Conservation (phyloP, 805 yeast genomes). For the Hanseniaspora thailandica region DNA sequence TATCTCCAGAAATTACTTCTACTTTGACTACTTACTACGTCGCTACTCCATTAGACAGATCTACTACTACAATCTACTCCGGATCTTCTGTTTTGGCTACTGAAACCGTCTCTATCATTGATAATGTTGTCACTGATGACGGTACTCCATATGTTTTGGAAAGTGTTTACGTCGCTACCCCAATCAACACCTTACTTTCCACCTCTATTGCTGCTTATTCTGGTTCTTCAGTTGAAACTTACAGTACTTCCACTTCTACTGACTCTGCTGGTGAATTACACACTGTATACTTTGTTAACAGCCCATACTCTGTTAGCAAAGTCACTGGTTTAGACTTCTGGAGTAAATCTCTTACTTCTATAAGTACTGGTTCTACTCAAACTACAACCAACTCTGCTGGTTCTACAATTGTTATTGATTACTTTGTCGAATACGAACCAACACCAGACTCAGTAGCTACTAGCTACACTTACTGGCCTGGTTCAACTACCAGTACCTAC, state of each 20-base stretch:
- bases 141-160: not conserved
- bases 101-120: not conserved
- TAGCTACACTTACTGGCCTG: not conserved
- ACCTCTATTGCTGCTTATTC: not conserved
- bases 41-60: slow-evolving; percentile 1
- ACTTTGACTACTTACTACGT: not conserved
- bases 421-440: not conserved
- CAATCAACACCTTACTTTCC: not conserved
- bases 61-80: not conserved
- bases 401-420: not conserved
- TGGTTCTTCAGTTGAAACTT: not conserved
- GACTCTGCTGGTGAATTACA: not conserved
- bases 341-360: not conserved
- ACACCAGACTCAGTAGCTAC: not conserved
- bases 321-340: not conserved
- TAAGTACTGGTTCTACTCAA: not conserved
- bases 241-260: not conserved
- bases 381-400: not conserved
- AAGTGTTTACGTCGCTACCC: not conserved
- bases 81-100: not conserved
- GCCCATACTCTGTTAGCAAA: not conserved
- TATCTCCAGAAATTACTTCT: not conserved
- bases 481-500: not conserved
- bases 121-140: not conserved
- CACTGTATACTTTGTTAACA: not conserved